phyloP scores from a whole-genome alignment of 345 rosid genomes.

The Euclidium syriacum region DNA sequence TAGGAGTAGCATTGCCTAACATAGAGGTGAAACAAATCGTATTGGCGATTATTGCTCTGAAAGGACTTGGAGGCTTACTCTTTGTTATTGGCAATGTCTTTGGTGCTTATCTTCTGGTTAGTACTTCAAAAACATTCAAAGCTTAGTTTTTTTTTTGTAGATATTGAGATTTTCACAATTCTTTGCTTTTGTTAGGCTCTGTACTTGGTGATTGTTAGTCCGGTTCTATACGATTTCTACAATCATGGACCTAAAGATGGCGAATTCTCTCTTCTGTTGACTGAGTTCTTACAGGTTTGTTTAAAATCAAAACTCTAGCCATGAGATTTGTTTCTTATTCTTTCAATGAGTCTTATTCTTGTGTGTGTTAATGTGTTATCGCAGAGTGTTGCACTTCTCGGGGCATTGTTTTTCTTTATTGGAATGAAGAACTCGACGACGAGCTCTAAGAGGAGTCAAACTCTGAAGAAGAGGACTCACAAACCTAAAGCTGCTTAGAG shows the following conservation, averaged over 20 bases:
- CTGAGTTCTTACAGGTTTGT: conserved; percentile 62
- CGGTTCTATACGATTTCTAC: conserved; percentile 80
- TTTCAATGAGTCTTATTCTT: not conserved
- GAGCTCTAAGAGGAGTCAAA: conserved; percentile 31
- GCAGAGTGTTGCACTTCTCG: conserved; percentile 73
- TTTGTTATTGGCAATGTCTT: conserved; percentile 66
- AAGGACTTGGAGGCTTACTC: conserved; percentile 77
- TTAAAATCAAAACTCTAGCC: not conserved
- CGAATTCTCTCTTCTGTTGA: conserved; percentile 39
- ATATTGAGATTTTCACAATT: not conserved
- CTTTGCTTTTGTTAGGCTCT: conserved; percentile 41
- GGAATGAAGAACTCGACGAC: conserved; percentile 73
- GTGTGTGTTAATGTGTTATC: not conserved
- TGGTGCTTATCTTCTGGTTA: conserved; percentile 76
- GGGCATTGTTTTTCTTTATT: conserved; percentile 73
- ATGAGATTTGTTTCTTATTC: not conserved
- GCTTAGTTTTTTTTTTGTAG: not conserved
- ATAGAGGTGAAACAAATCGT: conserved; percentile 56
- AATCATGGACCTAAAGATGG: conserved; percentile 46
- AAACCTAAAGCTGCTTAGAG: conserved; percentile 53
- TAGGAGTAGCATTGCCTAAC: conserved; percentile 44
- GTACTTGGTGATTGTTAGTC: conserved; percentile 49
- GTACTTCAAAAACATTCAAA: conserved; percentile 11
- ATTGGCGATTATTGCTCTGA: conserved; percentile 36
- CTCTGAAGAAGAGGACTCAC: conserved; percentile 51